phyloP scores from a whole-genome alignment of 1,284 basidiomycete genomes.

The Apiotrichum gracile region DNA sequence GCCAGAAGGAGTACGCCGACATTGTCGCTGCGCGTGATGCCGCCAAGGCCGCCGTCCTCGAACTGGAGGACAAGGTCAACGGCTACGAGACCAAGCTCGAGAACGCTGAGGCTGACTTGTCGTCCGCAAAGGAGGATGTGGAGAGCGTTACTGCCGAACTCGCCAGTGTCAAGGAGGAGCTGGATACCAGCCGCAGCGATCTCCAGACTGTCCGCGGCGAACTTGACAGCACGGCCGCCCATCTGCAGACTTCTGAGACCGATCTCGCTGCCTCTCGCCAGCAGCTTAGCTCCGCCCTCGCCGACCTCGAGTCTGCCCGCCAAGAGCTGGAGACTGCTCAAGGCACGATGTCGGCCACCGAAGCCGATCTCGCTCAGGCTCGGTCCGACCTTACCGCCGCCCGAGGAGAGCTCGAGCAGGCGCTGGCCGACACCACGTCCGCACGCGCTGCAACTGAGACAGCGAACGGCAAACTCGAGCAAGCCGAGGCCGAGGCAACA shows the following conservation, averaged over 20 bases:
- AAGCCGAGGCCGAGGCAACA: not conserved
- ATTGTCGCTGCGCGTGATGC: not conserved
- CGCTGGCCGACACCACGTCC: not conserved
- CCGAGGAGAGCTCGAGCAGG: not conserved
- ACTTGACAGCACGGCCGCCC: not conserved
- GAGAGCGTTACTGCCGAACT: not conserved
- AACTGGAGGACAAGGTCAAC: slow-evolving; percentile 80
- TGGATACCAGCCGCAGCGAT: not conserved
- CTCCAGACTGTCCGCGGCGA: not conserved
- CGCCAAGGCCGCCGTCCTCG: slow-evolving; percentile 51
- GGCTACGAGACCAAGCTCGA: not conserved
- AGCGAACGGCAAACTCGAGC: not conserved
- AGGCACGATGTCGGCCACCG: not conserved
- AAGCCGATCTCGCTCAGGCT: not conserved
- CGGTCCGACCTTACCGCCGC: not conserved
- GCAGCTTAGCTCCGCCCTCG: not conserved
- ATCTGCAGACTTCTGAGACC: not conserved
- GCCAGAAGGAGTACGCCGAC: not conserved
- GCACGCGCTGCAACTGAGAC: not conserved
- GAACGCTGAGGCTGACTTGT: not conserved
- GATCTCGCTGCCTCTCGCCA: not conserved
- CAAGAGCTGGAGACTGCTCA: not conserved
- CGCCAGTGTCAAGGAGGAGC: not conserved
- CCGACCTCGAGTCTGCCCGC: not conserved
- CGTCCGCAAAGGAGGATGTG: not conserved